phyloP scores from a whole-genome alignment of 306 rosid species.

The Aeschynomene evenia region DNA sequence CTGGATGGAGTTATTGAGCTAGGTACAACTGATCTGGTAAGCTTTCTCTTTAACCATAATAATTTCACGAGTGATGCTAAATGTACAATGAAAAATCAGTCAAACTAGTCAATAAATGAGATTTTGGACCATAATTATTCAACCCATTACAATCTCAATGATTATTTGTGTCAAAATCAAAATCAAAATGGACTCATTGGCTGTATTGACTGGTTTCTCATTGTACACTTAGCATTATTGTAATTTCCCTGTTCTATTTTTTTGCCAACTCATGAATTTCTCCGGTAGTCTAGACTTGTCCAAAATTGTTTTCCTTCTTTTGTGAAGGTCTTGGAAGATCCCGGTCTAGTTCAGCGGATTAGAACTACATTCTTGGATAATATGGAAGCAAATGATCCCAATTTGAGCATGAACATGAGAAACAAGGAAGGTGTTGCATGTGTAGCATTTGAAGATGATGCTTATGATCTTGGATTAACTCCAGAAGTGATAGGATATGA shows the following conservation, averaged over 20 bases:
- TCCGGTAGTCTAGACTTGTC: neutral
- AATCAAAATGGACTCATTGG: no score
- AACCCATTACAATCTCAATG: no score
- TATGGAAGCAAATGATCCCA: constrained; percentile 35
- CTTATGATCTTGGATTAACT: constrained; percentile 33
- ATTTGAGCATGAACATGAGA: constrained; percentile 32
- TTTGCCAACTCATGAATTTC: no score
- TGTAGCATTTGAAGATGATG: constrained; percentile 41
- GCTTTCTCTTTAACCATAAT: neutral
- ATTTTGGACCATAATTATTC: no score
- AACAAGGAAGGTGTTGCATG: constrained; percentile 32
- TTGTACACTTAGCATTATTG: no score
- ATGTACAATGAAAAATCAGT: no score
- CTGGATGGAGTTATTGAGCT: constrained; percentile 77
- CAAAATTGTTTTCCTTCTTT: neutral
- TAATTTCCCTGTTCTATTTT: no score
- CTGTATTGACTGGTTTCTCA: no score
- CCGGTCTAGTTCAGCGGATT: constrained; percentile 50
- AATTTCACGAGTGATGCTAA: no score
- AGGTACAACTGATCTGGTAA: constrained; percentile 65
- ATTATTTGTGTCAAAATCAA: no score
- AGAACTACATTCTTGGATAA: constrained; percentile 54
- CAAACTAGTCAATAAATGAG: no score
- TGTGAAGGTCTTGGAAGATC: constrained; percentile 70
- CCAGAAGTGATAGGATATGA: constrained; percentile 39